These are phyloP conservation scores for Phytophthora fragariae DNA, from an alignment of 352 stramenopile genomes.

Conservation along the genomic window DNA sequence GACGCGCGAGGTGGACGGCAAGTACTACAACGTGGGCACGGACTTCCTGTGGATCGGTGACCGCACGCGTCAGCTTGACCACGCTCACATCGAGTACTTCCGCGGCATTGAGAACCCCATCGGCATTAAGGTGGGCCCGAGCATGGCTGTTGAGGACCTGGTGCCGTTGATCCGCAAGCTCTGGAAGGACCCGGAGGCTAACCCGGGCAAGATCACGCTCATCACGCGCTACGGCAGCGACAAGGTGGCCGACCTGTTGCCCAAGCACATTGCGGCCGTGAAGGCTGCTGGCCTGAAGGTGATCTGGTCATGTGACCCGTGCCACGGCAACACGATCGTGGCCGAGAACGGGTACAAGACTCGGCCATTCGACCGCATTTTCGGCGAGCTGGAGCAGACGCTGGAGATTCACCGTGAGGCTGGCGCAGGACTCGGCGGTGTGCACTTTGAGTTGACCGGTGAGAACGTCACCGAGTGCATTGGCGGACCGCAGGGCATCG, in stretches of 20 bases:
- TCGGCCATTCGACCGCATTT: conserved; percentile 96
- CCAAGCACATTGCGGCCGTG: conserved; percentile 96
- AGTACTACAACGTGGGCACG: conserved; percentile 98
- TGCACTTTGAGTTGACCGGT: conserved; percentile 98
- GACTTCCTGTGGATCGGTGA: conserved; percentile 99
- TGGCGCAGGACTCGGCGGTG: conserved; percentile 93
- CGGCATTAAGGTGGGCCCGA: conserved; percentile 98
- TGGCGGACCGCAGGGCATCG: conserved; percentile 95
- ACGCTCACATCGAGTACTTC: conserved; percentile 98
- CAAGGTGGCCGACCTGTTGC: conserved; percentile 94
- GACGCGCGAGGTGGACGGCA: conserved; percentile 93
- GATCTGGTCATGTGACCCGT: conserved; percentile 96
- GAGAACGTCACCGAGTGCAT: conserved; percentile 99
- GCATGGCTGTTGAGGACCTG: conserved; percentile 95
- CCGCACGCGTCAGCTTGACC: conserved; percentile 97
- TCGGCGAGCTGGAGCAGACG: conserved; percentile 96
- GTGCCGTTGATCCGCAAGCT: conserved; percentile 96
- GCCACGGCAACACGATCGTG: conserved; percentile 99
- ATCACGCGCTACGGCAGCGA: conserved; percentile 98
- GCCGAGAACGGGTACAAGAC: conserved; percentile 97
- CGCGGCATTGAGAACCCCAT: conserved; percentile 98
- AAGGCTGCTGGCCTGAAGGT: conserved; percentile 95
- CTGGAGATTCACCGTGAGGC: conserved; percentile 98
- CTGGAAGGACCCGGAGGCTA: conserved; percentile 92
- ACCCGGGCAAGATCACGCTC: conserved; percentile 97